Base-by-base conservation (phyloP, 306 rosid species). In the Quercus mongolica region DNA sequence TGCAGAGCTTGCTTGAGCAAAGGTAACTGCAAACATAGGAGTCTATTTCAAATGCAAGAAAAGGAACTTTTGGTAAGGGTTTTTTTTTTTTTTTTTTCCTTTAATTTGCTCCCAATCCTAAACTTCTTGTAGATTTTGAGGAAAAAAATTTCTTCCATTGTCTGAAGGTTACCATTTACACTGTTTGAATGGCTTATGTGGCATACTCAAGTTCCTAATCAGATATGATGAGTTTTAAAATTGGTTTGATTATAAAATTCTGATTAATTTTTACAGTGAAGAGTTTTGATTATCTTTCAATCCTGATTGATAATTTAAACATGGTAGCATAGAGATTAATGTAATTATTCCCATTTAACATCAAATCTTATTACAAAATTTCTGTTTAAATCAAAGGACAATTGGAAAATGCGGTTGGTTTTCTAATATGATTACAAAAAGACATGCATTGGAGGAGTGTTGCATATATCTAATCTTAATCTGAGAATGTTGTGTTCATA, bases 1-100 rank as follows among this genome's bases (percentile, higher is more conserved):
- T 70, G 76, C 82, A 87, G 82, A 83, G 79, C 85, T 26, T 89
- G 91, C 81, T 71, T 76, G 57, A 84, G 83, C 74, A 88, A 86
- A 83, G 91, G 93, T 78, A 90, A 74, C 55, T 86, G 98, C 89
- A 89, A 79, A 57, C 96, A 83, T 76, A 52, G 44, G 76, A 76
- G 82, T 35, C 83, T 91, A 65, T 76, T 95, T 77, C 77, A 86
- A 59, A 56, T 55, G 76, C 99, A 91, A 81, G 89, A 93, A 88
- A 95, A 85, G 83, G 99, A 95, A 79, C 88, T 95, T 49, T 52
- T 12, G 92, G 99, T 95, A 76, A 56, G 88, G 56, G 56, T 81
- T 56, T 78, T 28, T 14, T 38, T 78, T 33, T 21, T 21, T 31
- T 11, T 31, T 30, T 1, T 77, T 5, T 28, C 5, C 1, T 68